Percentiles rank a stretch among this genome's conserved stretches.
Conservation (phyloP, 1,284 basidiomycete species). For the Melampsora occidentalis region DNA sequence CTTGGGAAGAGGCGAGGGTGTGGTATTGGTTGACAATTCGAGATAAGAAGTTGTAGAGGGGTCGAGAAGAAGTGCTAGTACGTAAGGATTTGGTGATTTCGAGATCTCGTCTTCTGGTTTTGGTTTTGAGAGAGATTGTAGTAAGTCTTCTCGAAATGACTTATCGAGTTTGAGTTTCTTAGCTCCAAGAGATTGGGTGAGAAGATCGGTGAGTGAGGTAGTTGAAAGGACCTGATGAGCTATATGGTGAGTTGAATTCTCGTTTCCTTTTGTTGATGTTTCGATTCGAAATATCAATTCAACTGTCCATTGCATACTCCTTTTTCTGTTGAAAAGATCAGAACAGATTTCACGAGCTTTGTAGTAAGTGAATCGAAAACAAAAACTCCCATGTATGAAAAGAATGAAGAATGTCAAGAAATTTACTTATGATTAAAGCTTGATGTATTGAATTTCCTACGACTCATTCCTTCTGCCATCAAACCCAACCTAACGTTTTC, state of each 20-base stretch:
- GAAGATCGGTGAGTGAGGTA: slow-evolving; percentile 6
- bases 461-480: slow-evolving; percentile 36
- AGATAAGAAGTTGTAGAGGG: not conserved
- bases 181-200: slow-evolving; percentile 22
- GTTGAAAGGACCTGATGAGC: slow-evolving; percentile 27
- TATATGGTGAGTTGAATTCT: not conserved
- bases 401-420: not conserved
- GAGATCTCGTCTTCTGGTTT: not conserved
- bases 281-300: slow-evolving; percentile 21
- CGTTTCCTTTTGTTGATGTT: not conserved
- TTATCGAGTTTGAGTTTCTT: slow-evolving; percentile 28
- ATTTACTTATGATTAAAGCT: slow-evolving; percentile 32
- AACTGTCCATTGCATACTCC: slow-evolving; percentile 26
- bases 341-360: not conserved
- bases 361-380: not conserved
- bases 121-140: not conserved
- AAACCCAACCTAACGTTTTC: slow-evolving; percentile 16
- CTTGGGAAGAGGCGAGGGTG: not conserved
- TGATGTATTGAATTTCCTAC: slow-evolving; percentile 26
- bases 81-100: slow-evolving; percentile 3
- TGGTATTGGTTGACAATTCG: not conserved
- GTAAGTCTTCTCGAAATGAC: not conserved
- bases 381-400: not conserved
- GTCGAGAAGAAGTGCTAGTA: not conserved
- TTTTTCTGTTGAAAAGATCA: slow-evolving; percentile 14